Evolutionary conservation across 495 filamentous ascomycete species (phyloP).

Genomic region (Bacidia rubella): DNA sequence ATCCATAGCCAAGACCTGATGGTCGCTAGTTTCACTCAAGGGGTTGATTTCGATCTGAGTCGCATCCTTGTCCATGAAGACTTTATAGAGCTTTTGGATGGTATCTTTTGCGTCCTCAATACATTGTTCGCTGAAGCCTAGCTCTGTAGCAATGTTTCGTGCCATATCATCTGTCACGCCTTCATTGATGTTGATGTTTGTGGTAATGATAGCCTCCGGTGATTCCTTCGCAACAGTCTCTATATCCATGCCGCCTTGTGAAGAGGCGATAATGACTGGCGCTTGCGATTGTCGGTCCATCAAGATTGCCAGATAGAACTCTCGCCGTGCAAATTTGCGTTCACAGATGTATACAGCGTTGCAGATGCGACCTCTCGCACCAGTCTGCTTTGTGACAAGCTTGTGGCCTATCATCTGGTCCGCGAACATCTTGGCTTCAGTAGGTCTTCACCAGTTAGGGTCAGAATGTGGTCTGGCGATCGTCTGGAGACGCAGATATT

Average conservation of each 20-base stretch:
- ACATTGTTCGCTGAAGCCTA: conserved; percentile 95
- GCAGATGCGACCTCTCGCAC: conserved; percentile 78
- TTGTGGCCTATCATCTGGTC: conserved; percentile 99
- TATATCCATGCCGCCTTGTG: conserved; percentile 98
- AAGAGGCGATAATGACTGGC: conserved; percentile 92
- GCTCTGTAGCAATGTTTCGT: conserved; percentile 71
- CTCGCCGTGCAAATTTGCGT: conserved; percentile 96
- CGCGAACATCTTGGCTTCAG: conserved; percentile 93
- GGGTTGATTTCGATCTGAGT: conserved; percentile 99
- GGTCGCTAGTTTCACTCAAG: conserved; percentile 89
- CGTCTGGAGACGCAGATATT: background rate
- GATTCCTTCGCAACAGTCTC: conserved; percentile 96
- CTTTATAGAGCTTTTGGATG: conserved; percentile 96
- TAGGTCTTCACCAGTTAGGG: conserved; percentile 35
- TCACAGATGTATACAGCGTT: conserved; percentile 97
- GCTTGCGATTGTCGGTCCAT: conserved; percentile 90
- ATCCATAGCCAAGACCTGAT: conserved; percentile 96
- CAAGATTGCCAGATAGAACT: conserved; percentile 96
- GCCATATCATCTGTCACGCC: conserved; percentile 95
- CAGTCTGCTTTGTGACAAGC: conserved; percentile 98
- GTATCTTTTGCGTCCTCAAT: conserved; percentile 85
- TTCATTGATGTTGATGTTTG: conserved; percentile 80
- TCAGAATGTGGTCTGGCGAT: background rate
- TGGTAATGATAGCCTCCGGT: conserved; percentile 87
- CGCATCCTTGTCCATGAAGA: conserved; percentile 95